These are phyloP conservation scores for Dysphania ambrosioides DNA, from an alignment of 148 eudicot species.

Conservation along the genomic window DNA sequence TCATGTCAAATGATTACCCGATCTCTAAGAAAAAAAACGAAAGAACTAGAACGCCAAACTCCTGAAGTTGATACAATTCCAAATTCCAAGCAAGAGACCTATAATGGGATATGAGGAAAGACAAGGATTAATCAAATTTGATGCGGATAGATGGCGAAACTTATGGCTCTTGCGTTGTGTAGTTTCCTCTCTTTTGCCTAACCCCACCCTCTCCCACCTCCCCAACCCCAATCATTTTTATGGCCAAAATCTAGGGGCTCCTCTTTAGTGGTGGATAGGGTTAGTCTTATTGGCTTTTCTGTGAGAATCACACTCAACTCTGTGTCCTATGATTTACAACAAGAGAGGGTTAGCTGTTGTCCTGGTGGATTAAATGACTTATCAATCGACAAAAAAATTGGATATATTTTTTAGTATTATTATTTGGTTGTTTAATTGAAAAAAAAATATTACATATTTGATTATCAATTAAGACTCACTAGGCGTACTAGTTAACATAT, in stretches of 20 bases:
- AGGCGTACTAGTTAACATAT: no score
- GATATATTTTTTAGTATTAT: no score
- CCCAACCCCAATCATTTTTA: constrained; percentile 27
- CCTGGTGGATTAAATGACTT: no score
- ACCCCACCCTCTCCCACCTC: no score
- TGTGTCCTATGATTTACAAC: no score
- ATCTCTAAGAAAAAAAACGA: no score
- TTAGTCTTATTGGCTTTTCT: constrained; percentile 12
- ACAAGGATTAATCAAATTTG: constrained; percentile 26
- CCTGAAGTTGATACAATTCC: constrained; percentile 17
- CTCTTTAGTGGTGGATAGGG: constrained; percentile 17
- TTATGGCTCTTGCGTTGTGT: constrained; percentile 6
- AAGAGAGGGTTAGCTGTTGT: no score
- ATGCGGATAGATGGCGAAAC: constrained; percentile 24
- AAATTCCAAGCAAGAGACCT: constrained; percentile 20
- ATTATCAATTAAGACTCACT: no score
- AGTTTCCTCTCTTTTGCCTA: not conserved
- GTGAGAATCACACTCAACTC: not conserved
- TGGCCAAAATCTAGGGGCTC: constrained; percentile 20
- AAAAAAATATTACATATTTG: no score
- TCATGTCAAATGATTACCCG: not conserved
- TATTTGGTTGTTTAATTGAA: no score
- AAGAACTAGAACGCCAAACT: constrained; percentile 24
- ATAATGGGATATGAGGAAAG: constrained; percentile 27
- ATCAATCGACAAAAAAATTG: no score